Conservation (phyloP, 306 rosid species). For the Rosa lucieae region DNA sequence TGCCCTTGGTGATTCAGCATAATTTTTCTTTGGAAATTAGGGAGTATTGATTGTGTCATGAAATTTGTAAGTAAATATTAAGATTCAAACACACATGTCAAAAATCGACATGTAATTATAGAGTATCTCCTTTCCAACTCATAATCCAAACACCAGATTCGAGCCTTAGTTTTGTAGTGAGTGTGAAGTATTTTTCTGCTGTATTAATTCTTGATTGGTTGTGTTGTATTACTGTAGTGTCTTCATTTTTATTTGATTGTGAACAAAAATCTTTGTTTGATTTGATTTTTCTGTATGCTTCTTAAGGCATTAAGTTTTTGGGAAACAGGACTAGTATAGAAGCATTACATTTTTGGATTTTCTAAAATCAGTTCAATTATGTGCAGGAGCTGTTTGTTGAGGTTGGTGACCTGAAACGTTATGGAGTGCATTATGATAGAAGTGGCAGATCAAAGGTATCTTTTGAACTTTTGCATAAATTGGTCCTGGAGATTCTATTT, state of each 20-base stretch:
- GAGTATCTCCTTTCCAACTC: neutral
- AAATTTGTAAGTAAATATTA: neutral
- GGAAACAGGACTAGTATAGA: neutral
- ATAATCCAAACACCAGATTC: neutral
- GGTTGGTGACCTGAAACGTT: conserved; percentile 90
- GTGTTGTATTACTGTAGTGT: neutral
- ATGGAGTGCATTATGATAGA: conserved; percentile 73
- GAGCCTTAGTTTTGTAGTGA: neutral
- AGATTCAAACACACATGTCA: neutral
- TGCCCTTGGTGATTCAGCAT: neutral
- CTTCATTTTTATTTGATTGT: neutral
- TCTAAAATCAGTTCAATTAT: neutral
- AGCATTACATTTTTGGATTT: neutral
- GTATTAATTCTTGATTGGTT: neutral
- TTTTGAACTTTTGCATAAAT: conserved; percentile 29
- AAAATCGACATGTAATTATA: neutral
- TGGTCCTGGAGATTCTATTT: conserved; percentile 32
- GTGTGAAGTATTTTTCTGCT: neutral
- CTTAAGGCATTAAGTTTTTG: neutral
- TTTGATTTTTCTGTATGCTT: neutral
- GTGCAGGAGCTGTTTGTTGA: conserved; percentile 89
- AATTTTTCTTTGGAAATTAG: neutral
- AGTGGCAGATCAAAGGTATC: conserved; percentile 98
- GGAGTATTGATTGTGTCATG: neutral
- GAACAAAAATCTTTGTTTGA: neutral